phyloP scores from a whole-genome alignment of 306 rosid genomes.

The Lagenaria siceraria region DNA sequence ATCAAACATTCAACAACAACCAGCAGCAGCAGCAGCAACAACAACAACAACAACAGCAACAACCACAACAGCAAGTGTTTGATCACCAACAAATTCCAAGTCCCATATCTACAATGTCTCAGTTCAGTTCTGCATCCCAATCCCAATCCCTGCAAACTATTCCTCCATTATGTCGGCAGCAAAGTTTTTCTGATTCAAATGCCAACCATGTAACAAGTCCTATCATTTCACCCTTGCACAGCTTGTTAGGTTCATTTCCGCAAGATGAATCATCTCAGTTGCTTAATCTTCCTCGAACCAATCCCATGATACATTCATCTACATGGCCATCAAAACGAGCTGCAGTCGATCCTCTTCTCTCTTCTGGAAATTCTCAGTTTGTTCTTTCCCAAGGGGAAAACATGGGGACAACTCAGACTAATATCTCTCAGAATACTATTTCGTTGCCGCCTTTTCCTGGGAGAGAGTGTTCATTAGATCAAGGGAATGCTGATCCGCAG shows the following conservation, averaged over 20 bases:
- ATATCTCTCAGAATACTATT: slow-evolving; percentile 39
- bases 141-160: slow-evolving; percentile 52
- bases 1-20: slow-evolving; percentile 8
- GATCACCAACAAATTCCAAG: slow-evolving; percentile 58
- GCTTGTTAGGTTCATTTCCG: slow-evolving; percentile 65
- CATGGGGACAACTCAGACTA: slow-evolving; percentile 44
- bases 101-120: slow-evolving; percentile 53
- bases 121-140: slow-evolving; percentile 53
- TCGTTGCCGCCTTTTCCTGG: slow-evolving; percentile 96
- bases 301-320: slow-evolving; percentile 44
- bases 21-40: slow-evolving; percentile 22
- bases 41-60: slow-evolving; percentile 18
- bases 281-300: slow-evolving; percentile 46
- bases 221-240: slow-evolving; percentile 64
- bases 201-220: slow-evolving; percentile 46
- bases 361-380: slow-evolving; percentile 64
- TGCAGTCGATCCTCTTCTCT: slow-evolving; percentile 66
- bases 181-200: slow-evolving; percentile 64
- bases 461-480: slow-evolving; percentile 76
- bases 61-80: slow-evolving; percentile 26
- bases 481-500: slow-evolving; percentile 69
- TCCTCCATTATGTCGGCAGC: slow-evolving; percentile 62
- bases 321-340: slow-evolving; percentile 77
- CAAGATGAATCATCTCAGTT: slow-evolving; percentile 66
- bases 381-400: slow-evolving; percentile 59